Base-by-base conservation (phyloP, 768 basidiomycete genomes). In the Imleria badia region DNA sequence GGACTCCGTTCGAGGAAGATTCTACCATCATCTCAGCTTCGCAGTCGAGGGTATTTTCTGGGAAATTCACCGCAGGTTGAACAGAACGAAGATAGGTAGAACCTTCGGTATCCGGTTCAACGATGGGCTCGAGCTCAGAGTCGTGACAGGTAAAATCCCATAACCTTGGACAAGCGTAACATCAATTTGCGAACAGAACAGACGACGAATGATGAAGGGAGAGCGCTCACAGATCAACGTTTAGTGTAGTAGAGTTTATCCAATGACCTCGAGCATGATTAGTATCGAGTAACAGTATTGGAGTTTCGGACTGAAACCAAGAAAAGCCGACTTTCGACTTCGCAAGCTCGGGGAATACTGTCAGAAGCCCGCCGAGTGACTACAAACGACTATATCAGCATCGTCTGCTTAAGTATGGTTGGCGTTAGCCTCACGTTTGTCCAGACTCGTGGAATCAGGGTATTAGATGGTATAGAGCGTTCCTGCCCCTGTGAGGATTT, bases 301-400 rank as follows among this genome's bases (percentile, higher is more conserved):
- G 70, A 5, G 61, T 61, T 47, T 66, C 66, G 15, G 60, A 70
- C 42, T 72, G 64, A 33, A 60, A 47, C 64, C 66, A 70, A 12
- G 56, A 61, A 46, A 70, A 54, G 12, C 64, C 60, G 19, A 54
- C 33, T 36, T 33, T 15, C 6, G 65, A 15, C 34, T 66, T 68
- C 1, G 43, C 46, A 10, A 72, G 59, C 34, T 65, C 58, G 19
- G 69, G 69, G 17, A 66, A 70, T 20, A 61, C 49, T 7, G 49
- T 60, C 22, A 55, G 9, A 20, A 70, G 58, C 12, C 62, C 62
- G 10, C 47, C 29, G 3, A 58, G 47, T n/a, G 68, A 68, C 69
- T 70, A 40, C 11, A 38, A 31, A 52, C 11, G 45, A 51, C 5
- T 30, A 30, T 19, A 36, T 63, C 31, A 60, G 34, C 34, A 19